These are phyloP conservation scores for Aspergillus saccharolyticus DNA, from an alignment of 495 filamentous ascomycete genomes.

Conservation along the genomic window DNA sequence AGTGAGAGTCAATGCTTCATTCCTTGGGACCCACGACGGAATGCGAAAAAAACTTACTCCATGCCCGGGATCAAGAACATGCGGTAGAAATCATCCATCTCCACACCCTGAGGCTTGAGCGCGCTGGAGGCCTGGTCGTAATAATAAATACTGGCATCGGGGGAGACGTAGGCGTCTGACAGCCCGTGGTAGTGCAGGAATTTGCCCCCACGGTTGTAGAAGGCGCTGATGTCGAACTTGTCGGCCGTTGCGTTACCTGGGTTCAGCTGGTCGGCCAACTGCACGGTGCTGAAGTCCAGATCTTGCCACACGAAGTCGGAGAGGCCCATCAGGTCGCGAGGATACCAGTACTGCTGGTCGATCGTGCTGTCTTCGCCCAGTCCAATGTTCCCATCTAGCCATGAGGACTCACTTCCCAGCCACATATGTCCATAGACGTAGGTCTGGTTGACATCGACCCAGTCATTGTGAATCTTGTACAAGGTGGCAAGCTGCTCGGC, in stretches of 20 bases:
- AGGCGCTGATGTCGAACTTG: conserved; percentile 42
- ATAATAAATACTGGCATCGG: conserved; percentile 12
- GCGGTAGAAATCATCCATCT: conserved; percentile 17
- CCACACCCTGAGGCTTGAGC: conserved; percentile 13
- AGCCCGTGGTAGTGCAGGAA: conserved; percentile 51
- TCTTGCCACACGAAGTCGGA: conserved; percentile 8
- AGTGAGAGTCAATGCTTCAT: too few species aligned
- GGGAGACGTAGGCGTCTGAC: conserved; percentile 31
- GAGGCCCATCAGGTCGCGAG: conserved; percentile 14
- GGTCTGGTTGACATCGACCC: conserved; percentile 25
- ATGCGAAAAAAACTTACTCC: conserved; percentile 12
- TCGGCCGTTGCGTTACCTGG: conserved; percentile 37
- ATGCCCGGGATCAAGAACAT: conserved; percentile 45
- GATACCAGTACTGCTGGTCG: conserved; percentile 3
- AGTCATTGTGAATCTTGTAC: conserved; percentile 42
- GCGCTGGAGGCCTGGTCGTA: conserved; percentile 10
- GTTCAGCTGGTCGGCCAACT: conserved; percentile 28
- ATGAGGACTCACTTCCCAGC: conserved; percentile 1
- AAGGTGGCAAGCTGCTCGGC: conserved; percentile 45
- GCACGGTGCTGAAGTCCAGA: conserved; percentile 11
- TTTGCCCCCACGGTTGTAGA: conserved; percentile 47
- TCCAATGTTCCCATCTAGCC: conserved; percentile 1
- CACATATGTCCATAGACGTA: conserved; percentile 17
- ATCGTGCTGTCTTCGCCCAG: conserved; percentile 1
- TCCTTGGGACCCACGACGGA: too few species aligned